A percentile compares a stretch with the other conserved stretches of the same genome.
Evolutionary conservation across 2,329 filamentous ascomycete genomes (phyloP).

Genomic region (Ilyonectria robusta): DNA sequence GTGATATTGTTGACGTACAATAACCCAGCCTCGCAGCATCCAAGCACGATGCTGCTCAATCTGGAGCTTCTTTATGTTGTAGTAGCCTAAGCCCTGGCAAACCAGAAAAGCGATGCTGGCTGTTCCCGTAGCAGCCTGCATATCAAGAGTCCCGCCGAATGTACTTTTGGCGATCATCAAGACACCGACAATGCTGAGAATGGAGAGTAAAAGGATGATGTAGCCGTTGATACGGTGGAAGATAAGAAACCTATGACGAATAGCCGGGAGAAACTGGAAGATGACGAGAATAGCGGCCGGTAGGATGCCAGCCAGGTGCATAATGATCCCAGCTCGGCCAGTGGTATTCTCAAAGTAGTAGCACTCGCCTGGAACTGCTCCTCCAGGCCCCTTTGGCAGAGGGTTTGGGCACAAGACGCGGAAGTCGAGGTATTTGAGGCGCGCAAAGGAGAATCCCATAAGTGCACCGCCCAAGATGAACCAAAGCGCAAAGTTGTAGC

Average conservation of each 20-base stretch:
- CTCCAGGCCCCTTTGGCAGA: slow-evolving; percentile 24
- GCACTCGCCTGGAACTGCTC: slow-evolving; percentile 56
- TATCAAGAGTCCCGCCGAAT: slow-evolving; percentile 68
- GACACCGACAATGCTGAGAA: slow-evolving; percentile 62
- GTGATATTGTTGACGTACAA: slow-evolving; percentile 50
- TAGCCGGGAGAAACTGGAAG: slow-evolving; percentile 64
- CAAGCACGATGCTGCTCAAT: slow-evolving; percentile 75
- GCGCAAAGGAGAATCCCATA: slow-evolving; percentile 38
- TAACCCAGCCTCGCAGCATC: slow-evolving; percentile 72
- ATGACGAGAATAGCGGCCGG: slow-evolving; percentile 60
- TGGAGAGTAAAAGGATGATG: slow-evolving; percentile 62
- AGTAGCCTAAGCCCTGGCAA: slow-evolving; percentile 62
- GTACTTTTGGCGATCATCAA: slow-evolving; percentile 66
- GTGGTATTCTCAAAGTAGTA: slow-evolving; percentile 53
- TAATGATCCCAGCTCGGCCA: slow-evolving; percentile 56
- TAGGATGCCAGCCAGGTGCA: slow-evolving; percentile 63
- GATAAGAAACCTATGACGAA: slow-evolving; percentile 63
- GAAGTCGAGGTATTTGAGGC: slow-evolving; percentile 45
- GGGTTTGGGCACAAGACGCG: slow-evolving; percentile 50
- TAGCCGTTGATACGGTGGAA: slow-evolving; percentile 76
- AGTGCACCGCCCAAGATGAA: slow-evolving; percentile 61
- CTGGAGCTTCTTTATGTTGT: slow-evolving; percentile 72
- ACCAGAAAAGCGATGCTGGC: slow-evolving; percentile 61
- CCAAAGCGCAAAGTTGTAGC: slow-evolving; percentile 71
- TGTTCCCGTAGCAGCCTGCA: slow-evolving; percentile 61